Conservation (phyloP, 345 rosid genomes). For the Carallia pectinifolia region DNA sequence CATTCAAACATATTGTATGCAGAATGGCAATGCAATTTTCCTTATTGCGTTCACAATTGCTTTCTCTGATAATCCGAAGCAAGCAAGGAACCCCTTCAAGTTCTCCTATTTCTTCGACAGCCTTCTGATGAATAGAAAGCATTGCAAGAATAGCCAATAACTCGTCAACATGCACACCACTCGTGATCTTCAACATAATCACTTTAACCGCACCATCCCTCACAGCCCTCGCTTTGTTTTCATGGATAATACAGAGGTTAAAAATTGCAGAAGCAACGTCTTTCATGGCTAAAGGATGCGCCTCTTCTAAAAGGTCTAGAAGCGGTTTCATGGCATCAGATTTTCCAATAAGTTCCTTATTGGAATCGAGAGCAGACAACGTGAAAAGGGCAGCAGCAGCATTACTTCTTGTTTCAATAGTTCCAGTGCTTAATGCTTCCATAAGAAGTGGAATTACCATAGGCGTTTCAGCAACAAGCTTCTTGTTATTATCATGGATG, state of each 20-base stretch:
- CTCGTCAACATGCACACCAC: constrained; percentile 68
- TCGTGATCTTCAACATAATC: constrained; percentile 56
- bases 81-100: constrained; percentile 73
- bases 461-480: constrained; percentile 73
- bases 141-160: constrained; percentile 78
- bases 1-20: constrained; percentile 60
- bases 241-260: constrained; percentile 67
- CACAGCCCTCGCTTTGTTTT: constrained; percentile 78
- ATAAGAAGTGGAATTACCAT: constrained; percentile 65
- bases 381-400: constrained; percentile 93
- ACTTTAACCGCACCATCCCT: constrained; percentile 76
- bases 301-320: constrained; percentile 68
- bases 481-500: constrained; percentile 89
- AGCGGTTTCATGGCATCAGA: constrained; percentile 75
- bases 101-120: constrained; percentile 70
- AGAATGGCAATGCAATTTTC: constrained; percentile 83
- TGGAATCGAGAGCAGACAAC: constrained; percentile 77
- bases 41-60: constrained; percentile 70
- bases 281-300: constrained; percentile 69
- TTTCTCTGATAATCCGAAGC: constrained; percentile 64
- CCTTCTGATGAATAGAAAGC: constrained; percentile 73
- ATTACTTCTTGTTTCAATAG: constrained; percentile 68
- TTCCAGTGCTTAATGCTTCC: constrained; percentile 65
- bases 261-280: constrained; percentile 92
- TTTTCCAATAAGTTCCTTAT: constrained; percentile 73